Conservation (phyloP, 2,329 filamentous ascomycete species). For the Dactylellina cionopaga region DNA sequence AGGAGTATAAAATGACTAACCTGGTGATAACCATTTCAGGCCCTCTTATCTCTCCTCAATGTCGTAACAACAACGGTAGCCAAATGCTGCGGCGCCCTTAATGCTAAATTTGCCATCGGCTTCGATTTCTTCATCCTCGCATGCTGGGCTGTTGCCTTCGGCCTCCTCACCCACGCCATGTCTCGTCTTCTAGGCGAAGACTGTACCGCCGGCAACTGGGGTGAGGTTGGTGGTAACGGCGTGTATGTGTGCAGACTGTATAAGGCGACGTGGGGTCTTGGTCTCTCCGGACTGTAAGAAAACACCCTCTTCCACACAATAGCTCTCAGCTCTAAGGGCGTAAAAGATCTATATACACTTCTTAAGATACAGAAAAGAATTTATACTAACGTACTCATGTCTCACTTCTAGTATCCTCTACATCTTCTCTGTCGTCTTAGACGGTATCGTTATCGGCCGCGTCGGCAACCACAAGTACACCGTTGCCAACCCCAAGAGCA, state of each 20-base stretch:
- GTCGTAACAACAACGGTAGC: conserved; percentile 40
- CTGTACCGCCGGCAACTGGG: conserved; percentile 42
- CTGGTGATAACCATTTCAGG: neutral
- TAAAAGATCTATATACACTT: neutral
- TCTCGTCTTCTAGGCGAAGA: conserved; percentile 17
- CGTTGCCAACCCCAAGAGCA: conserved; percentile 51
- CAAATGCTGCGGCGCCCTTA: conserved; percentile 51
- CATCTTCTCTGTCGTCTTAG: conserved; percentile 25
- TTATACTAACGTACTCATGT: neutral
- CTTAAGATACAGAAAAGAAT: neutral
- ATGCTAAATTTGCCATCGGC: conserved; percentile 37
- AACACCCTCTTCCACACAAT: neutral
- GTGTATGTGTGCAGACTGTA: conserved; percentile 48
- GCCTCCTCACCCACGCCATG: conserved; percentile 37
- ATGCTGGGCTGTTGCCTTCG: conserved; percentile 35
- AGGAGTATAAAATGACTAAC: conserved; percentile 3
- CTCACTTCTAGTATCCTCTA: conserved; percentile 4
- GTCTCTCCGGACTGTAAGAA: conserved; percentile 34
- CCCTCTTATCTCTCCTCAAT: conserved; percentile 42
- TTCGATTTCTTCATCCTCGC: conserved; percentile 40
- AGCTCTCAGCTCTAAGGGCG: neutral
- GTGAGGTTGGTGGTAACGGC: conserved; percentile 18
- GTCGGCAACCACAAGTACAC: conserved; percentile 50
- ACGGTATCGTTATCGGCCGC: conserved; percentile 41
- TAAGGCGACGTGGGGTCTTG: conserved; percentile 45